Conservation (phyloP, 176 grass and related monocot genomes). For the Canna indica region DNA sequence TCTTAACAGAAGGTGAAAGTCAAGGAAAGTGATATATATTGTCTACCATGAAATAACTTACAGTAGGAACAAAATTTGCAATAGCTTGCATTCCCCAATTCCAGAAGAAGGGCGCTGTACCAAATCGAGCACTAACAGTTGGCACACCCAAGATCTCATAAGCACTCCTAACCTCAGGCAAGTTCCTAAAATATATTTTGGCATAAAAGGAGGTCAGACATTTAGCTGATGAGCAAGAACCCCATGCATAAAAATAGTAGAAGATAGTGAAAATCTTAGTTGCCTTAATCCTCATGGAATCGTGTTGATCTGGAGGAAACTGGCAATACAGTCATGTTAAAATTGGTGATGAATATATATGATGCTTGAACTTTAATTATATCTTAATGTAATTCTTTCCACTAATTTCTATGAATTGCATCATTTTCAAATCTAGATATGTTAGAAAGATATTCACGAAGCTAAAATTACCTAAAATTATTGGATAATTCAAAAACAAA, state of each 20-base stretch:
- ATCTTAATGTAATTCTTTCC: not conserved
- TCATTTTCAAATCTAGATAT: too few relatives aligned
- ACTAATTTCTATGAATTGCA: not conserved
- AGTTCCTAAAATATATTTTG: slow-evolving; percentile 53
- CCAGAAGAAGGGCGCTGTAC: slow-evolving; percentile 92
- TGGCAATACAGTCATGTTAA: not conserved
- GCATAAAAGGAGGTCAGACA: not conserved
- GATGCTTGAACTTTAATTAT: not conserved
- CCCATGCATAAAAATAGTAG: not conserved
- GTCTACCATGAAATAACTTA: slow-evolving; percentile 32
- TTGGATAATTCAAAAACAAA: too few relatives aligned
- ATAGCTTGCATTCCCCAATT: slow-evolving; percentile 98
- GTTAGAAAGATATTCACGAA: too few relatives aligned
- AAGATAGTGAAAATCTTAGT: not conserved
- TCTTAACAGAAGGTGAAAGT: not conserved
- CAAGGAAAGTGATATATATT: slow-evolving; percentile 10
- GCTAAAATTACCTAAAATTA: too few relatives aligned
- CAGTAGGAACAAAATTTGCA: slow-evolving; percentile 58
- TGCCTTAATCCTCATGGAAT: not conserved
- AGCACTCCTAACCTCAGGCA: slow-evolving; percentile 79
- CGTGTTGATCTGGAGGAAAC: not conserved
- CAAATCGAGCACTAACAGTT: slow-evolving; percentile 90
- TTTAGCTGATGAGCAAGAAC: not conserved
- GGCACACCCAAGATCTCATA: slow-evolving; percentile 77
- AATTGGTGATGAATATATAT: not conserved